Conservation (phyloP, 116 monocot genomes). For the Iris pallida region DNA sequence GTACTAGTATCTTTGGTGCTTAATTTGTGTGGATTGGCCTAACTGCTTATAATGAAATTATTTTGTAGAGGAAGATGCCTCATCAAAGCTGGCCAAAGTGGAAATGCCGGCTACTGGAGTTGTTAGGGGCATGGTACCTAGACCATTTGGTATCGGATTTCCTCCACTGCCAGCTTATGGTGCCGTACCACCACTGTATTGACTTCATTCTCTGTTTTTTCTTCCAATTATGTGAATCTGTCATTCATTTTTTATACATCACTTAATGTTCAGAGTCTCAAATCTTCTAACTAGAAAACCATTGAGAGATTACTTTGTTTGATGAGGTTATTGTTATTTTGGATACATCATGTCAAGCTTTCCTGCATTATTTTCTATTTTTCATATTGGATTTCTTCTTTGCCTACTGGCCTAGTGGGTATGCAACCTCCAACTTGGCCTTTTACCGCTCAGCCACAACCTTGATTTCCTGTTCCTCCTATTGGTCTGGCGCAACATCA, state of each 20-base stretch:
- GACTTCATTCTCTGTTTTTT: background rate
- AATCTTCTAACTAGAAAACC: background rate
- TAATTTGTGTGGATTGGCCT: no score
- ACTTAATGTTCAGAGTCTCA: background rate
- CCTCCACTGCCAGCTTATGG: conserved; percentile 59
- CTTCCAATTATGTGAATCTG: background rate
- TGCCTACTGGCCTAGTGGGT: conserved; percentile 38
- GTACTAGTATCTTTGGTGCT: no score
- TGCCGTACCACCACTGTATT: conserved; percentile 59
- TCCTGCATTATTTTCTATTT: no score
- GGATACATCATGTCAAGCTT: background rate
- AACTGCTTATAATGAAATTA: background rate
- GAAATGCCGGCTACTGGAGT: conserved; percentile 43
- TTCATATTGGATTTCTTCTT: background rate
- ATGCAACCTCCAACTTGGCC: conserved; percentile 58
- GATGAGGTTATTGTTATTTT: no score
- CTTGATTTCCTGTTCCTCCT: conserved; percentile 61
- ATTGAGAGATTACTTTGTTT: background rate
- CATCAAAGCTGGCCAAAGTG: conserved; percentile 59
- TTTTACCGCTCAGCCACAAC: conserved; percentile 40
- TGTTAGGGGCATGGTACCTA: conserved; percentile 38
- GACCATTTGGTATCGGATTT: conserved; percentile 50
- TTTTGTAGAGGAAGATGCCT: conserved; percentile 66
- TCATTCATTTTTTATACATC: no score
- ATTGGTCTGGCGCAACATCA: conserved; percentile 40